These are phyloP conservation scores for Thymus quinquecostatus DNA, from an alignment of 257 asterid genomes.

Conservation along the genomic window DNA sequence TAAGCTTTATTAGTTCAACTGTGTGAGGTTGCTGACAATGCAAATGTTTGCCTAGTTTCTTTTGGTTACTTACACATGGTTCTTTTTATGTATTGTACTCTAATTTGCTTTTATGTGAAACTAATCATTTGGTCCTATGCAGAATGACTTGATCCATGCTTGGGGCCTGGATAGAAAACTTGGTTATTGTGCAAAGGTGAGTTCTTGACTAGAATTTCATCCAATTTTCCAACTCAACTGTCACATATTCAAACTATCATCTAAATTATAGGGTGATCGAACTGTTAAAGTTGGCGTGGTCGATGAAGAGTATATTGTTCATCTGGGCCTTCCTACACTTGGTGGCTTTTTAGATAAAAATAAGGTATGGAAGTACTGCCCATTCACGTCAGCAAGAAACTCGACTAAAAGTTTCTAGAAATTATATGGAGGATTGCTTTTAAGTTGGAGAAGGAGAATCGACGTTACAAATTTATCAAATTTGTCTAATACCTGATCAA, in stretches of 20 bases:
- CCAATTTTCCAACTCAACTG: neutral
- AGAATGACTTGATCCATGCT: slow-evolving; percentile 95
- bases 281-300: slow-evolving; percentile 82
- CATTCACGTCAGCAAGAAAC: too few relatives aligned
- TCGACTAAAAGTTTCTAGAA: too few relatives aligned
- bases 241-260: slow-evolving; percentile 18
- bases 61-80: neutral
- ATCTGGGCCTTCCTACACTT: slow-evolving; percentile 89
- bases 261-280: slow-evolving; percentile 73
- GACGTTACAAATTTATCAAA: neutral
- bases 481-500: neutral
- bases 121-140: slow-evolving; percentile 27
- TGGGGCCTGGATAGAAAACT: slow-evolving; percentile 94
- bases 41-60: neutral
- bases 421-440: too few relatives aligned
- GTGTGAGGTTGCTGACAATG: neutral
- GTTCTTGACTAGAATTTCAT: slow-evolving; percentile 11
- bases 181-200: slow-evolving; percentile 97
- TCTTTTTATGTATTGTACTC: neutral
- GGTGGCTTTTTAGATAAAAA: slow-evolving; percentile 57
- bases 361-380: slow-evolving; percentile 37
- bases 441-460: too few relatives aligned
- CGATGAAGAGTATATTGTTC: slow-evolving; percentile 78
- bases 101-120: neutral
- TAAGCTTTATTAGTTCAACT: neutral